These are phyloP conservation scores for Blechomonas ayalai DNA, from an alignment of 208 protist species.

Conservation along the genomic window DNA sequence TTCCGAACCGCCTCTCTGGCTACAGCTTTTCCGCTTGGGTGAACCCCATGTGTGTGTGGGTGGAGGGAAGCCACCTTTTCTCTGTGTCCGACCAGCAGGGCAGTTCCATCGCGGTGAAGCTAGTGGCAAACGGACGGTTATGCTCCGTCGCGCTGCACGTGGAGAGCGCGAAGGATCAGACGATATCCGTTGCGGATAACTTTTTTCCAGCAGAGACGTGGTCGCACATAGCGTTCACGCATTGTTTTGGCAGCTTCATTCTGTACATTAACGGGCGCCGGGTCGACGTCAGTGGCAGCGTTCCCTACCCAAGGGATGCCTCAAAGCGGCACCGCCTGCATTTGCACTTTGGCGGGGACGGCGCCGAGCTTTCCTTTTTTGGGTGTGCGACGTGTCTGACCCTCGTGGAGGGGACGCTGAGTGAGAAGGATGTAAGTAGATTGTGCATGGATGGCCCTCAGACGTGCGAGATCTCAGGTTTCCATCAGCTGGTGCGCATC, in stretches of 20 bases:
- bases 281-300: constrained; percentile 10
- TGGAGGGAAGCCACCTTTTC: constrained; percentile 60
- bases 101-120: constrained; percentile 27
- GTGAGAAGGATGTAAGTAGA: constrained; percentile 46
- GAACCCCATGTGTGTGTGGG: constrained; percentile 69
- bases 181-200: constrained; percentile 25
- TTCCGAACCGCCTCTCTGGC: constrained; percentile 35
- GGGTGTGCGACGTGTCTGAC: constrained; percentile 65
- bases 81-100: constrained; percentile 49
- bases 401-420: constrained; percentile 41
- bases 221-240: constrained; percentile 72
- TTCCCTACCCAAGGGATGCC: constrained; percentile 50
- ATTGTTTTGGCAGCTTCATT: constrained; percentile 33
- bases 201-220: constrained; percentile 51
- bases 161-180: not conserved
- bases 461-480: constrained; percentile 5
- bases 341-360: constrained; percentile 53
- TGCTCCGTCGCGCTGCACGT: constrained; percentile 56
- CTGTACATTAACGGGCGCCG: constrained; percentile 69
- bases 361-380: constrained; percentile 39
- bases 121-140: constrained; percentile 63
- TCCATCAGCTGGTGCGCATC: constrained; percentile 12
- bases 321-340: constrained; percentile 34
- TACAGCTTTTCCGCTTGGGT: constrained; percentile 82
- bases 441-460: constrained; percentile 42